phyloP scores from a whole-genome alignment of 441 rosid species.

The Mallotus repandus region DNA sequence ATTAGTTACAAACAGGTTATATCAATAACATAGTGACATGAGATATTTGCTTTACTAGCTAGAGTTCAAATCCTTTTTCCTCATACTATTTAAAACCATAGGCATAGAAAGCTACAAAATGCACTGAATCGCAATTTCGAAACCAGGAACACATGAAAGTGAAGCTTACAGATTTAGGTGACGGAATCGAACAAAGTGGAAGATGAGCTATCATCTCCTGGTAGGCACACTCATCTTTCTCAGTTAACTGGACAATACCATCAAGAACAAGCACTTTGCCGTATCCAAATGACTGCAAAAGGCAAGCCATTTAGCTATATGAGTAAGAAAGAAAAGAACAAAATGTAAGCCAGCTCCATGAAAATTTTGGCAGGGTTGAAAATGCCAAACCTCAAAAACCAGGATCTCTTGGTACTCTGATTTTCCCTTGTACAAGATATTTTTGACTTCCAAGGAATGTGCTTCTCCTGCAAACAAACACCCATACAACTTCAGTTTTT shows the following conservation, averaged over 20 bases:
- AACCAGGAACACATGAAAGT: neutral
- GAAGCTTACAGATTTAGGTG: conserved; percentile 70
- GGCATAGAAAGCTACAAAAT: neutral
- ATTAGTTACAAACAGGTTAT: neutral
- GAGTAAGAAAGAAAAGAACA: neutral
- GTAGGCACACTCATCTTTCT: conserved; percentile 97
- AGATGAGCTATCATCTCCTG: conserved; percentile 99
- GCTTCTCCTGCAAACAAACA: conserved; percentile 71
- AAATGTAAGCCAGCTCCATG: neutral
- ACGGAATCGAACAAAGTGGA: conserved; percentile 84
- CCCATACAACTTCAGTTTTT: conserved; percentile 15
- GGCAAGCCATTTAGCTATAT: neutral
- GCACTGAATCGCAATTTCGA: neutral
- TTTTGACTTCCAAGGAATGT: conserved; percentile 82
- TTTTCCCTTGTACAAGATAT: conserved; percentile 60
- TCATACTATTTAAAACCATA: neutral
- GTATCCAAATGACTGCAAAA: conserved; percentile 71
- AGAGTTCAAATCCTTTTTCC: neutral
- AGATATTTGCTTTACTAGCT: neutral
- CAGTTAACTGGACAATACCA: conserved; percentile 91
- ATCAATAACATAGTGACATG: neutral
- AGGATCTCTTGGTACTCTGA: conserved; percentile 90
- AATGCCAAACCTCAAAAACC: conserved; percentile 72
- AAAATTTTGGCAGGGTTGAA: conserved; percentile 16
- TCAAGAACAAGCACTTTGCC: conserved; percentile 99